phyloP scores from a whole-genome alignment of 805 yeast genomes.

The Candida gorgasii region DNA sequence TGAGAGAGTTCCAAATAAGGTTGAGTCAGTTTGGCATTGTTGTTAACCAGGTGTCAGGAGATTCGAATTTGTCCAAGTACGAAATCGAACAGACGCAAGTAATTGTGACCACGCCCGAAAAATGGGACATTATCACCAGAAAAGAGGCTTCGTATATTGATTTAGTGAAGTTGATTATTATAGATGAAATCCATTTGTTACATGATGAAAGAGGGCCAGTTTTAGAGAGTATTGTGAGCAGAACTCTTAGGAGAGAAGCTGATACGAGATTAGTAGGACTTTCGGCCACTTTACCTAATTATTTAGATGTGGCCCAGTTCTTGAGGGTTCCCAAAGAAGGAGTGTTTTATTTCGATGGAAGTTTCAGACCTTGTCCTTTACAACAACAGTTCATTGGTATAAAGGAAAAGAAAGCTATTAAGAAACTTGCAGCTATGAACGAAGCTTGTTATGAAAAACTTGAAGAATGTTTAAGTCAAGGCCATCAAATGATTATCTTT shows the following conservation, averaged over 20 bases:
- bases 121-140: slow-evolving; percentile 95
- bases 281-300: slow-evolving; percentile 93
- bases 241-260: slow-evolving; percentile 56
- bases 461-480: slow-evolving; percentile 56
- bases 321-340: slow-evolving; percentile 64
- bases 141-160: slow-evolving; percentile 62
- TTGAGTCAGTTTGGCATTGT: slow-evolving; percentile 59
- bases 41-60: slow-evolving; percentile 91
- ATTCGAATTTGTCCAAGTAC: slow-evolving; percentile 69
- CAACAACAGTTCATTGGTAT: slow-evolving; percentile 87
- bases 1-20: slow-evolving; percentile 76
- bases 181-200: slow-evolving; percentile 90
- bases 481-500: slow-evolving; percentile 82
- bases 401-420: slow-evolving; percentile 78
- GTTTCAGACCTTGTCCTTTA: slow-evolving; percentile 89
- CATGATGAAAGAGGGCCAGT: slow-evolving; percentile 98
- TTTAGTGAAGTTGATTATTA: slow-evolving; percentile 67
- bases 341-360: slow-evolving; percentile 76
- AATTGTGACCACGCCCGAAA: slow-evolving; percentile 92
- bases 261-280: slow-evolving; percentile 72
- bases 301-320: slow-evolving; percentile 80
- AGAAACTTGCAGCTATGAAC: slow-evolving; percentile 78
- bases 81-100: slow-evolving; percentile 80
- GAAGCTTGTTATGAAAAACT: slow-evolving; percentile 83
- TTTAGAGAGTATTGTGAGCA: slow-evolving; percentile 79